Conservation (phyloP, 768 basidiomycete genomes). For the Leccinum barrowsii region DNA sequence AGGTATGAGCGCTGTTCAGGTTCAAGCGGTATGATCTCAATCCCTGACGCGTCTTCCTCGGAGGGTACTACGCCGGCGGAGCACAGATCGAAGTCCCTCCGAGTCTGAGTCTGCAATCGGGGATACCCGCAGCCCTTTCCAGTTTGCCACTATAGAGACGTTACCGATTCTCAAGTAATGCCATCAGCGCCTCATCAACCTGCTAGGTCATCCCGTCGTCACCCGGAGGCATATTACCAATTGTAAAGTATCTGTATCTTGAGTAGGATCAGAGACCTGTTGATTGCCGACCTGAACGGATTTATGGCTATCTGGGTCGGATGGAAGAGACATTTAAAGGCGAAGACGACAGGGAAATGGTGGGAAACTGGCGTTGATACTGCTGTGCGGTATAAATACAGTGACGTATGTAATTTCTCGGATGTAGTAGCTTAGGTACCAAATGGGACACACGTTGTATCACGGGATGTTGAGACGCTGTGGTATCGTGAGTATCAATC, state of each 20-base stretch:
- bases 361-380: background rate
- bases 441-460: slow-evolving; percentile 5
- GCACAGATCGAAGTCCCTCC: slow-evolving; percentile 8
- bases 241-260: slow-evolving; percentile 50
- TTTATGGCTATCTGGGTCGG: slow-evolving; percentile 11
- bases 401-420: slow-evolving; percentile 23
- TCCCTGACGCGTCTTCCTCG: slow-evolving; percentile 43
- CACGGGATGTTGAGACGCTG: slow-evolving; percentile 40
- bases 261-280: slow-evolving; percentile 16
- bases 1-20: slow-evolving; percentile 95
- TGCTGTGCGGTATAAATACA: slow-evolving; percentile 31
- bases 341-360: background rate
- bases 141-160: slow-evolving; percentile 64
- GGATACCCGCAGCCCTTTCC: slow-evolving; percentile 92
- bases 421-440: slow-evolving; percentile 8
- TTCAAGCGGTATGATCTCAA: slow-evolving; percentile 98
- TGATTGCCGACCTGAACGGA: slow-evolving; percentile 22
- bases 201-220: slow-evolving; percentile 30
- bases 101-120: slow-evolving; percentile 37
- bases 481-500: slow-evolving; percentile 1
- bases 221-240: slow-evolving; percentile 44
- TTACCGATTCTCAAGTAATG: slow-evolving; percentile 59
- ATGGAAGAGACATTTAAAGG: slow-evolving; percentile 22
- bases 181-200: slow-evolving; percentile 26
- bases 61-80: slow-evolving; percentile 9